Percentiles rank a stretch among this genome's conserved stretches.
Conservation (phyloP, 768 basidiomycete species). For the Termitomyces heimii region DNA sequence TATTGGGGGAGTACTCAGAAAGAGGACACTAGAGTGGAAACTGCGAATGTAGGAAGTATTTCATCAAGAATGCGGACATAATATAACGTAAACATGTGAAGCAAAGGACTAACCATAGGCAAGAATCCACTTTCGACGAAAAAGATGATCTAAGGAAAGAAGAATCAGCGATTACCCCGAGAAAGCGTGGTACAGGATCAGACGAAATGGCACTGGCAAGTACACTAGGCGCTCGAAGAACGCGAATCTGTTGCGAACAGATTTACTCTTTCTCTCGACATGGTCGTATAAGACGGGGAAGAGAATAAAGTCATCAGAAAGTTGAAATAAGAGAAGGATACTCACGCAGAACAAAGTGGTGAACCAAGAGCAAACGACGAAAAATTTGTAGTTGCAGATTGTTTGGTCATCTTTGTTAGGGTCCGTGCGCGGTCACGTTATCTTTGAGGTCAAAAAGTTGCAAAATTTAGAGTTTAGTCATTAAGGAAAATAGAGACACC, state of each 20-base stretch:
- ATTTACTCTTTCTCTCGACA: slow-evolving; percentile 77
- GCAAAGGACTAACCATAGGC: background rate
- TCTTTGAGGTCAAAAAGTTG: background rate
- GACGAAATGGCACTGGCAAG: slow-evolving; percentile 89
- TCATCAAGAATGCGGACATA: slow-evolving; percentile 36
- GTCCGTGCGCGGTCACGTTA: background rate
- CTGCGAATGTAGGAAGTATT: slow-evolving; percentile 75
- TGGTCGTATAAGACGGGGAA: slow-evolving; percentile 91
- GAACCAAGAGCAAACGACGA: background rate
- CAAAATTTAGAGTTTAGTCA: background rate
- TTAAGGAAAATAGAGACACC: too few relatives aligned
- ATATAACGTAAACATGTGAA: background rate
- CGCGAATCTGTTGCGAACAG: slow-evolving; percentile 73
- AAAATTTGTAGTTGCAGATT: background rate
- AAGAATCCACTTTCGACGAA: background rate
- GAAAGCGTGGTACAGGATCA: slow-evolving; percentile 35
- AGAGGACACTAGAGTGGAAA: slow-evolving; percentile 78
- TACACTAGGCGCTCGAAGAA: slow-evolving; percentile 60
- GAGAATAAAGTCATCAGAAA: slow-evolving; percentile 75
- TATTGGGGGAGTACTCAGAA: slow-evolving; percentile 70
- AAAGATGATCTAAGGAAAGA: background rate
- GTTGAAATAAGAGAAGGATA: background rate
- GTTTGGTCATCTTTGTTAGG: background rate
- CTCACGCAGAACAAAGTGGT: background rate
- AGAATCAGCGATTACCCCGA: background rate